These are phyloP conservation scores for Pittosporum tobira DNA, from an alignment of 129 eudicot genomes.

Conservation along the genomic window DNA sequence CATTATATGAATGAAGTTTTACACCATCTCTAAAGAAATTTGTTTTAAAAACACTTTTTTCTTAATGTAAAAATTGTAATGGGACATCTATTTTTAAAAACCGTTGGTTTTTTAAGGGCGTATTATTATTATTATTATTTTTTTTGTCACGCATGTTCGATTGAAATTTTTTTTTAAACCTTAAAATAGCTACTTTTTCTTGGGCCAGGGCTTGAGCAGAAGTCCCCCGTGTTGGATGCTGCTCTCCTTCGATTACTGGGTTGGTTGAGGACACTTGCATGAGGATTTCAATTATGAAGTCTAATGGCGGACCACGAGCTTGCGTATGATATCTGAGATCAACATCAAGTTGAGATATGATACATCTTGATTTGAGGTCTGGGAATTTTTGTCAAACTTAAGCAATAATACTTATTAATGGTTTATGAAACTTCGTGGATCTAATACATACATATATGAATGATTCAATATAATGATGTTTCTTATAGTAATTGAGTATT, in stretches of 20 bases:
- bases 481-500: no score
- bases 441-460: no score
- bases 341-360: not conserved
- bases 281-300: slow-evolving; percentile 7
- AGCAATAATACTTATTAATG: no score
- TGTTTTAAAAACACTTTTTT: no score
- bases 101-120: no score
- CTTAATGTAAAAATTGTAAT: no score
- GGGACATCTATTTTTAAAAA: no score
- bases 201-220: slow-evolving; percentile 66
- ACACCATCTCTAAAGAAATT: no score
- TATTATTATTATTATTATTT: not conserved
- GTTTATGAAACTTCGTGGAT: no score
- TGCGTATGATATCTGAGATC: slow-evolving; percentile 3
- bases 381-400: not conserved
- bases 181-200: slow-evolving; percentile 3
- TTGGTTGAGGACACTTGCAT: slow-evolving; percentile 91
- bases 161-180: not conserved
- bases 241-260: slow-evolving; percentile 84
- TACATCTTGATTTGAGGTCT: not conserved
- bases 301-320: not conserved
- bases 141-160: not conserved
- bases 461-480: no score
- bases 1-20: no score
- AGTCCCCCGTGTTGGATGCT: slow-evolving; percentile 58